Percentiles rank a stretch among this genome's conserved stretches.
phyloP scores from a whole-genome alignment of 1,284 basidiomycete species.

The Albatrellus sp. region DNA sequence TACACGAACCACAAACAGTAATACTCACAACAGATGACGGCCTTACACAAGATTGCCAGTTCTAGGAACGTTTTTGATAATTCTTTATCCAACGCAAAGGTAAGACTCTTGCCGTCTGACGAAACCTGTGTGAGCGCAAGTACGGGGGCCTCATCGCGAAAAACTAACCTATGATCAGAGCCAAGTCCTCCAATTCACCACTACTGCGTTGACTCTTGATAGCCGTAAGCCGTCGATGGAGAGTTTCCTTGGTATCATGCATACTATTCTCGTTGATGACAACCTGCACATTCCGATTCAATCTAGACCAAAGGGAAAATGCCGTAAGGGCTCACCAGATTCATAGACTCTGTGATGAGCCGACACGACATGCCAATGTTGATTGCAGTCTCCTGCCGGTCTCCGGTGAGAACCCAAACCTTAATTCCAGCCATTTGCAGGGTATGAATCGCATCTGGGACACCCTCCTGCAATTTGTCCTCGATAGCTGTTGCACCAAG shows the following conservation, averaged over 20 bases:
- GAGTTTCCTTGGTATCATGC: conserved; percentile 75
- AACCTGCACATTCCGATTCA: conserved; percentile 37
- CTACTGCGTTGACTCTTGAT: conserved; percentile 87
- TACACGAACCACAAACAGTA: too few species aligned
- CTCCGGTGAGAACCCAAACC: conserved; percentile 96
- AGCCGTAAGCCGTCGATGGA: conserved; percentile 80
- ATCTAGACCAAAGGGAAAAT: conserved; percentile 1
- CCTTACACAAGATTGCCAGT: conserved; percentile 96
- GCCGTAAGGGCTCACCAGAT: conserved; percentile 48
- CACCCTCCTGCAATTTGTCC: conserved; percentile 97
- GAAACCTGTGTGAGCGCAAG: background rate
- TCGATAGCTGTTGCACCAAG: conserved; percentile 98
- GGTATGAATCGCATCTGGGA: conserved; percentile 96
- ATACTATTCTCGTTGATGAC: conserved; percentile 89
- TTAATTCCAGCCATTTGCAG: conserved; percentile 98
- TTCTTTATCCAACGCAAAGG: conserved; percentile 88
- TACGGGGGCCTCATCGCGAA: background rate
- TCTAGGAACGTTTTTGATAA: conserved; percentile 85
- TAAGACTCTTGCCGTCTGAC: conserved; percentile 88
- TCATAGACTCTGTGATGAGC: conserved; percentile 97
- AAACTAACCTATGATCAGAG: conserved; percentile 78
- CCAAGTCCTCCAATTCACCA: conserved; percentile 90
- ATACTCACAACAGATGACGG: conserved; percentile 86
- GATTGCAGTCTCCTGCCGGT: conserved; percentile 98
- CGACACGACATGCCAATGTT: conserved; percentile 98